Conservation (phyloP, 164 flowering plant species). For the Macadamia integrifolia region DNA sequence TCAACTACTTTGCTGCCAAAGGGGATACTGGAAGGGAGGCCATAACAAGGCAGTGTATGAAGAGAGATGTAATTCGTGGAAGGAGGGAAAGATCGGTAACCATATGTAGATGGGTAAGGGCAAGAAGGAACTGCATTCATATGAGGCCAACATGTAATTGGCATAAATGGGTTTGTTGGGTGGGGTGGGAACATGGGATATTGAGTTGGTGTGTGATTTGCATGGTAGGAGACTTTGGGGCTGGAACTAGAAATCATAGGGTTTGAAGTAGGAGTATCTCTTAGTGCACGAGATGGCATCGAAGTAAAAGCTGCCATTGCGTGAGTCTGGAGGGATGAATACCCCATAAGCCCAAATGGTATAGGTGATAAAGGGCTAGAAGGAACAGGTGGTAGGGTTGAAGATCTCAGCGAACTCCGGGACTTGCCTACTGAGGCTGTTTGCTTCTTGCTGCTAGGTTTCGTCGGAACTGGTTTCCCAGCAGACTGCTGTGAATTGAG, state of each 20-base stretch:
- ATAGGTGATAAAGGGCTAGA: conserved; percentile 19
- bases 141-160: conserved; percentile 43
- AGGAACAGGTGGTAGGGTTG: conserved; percentile 16
- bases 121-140: conserved; percentile 28
- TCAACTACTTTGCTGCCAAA: conserved; percentile 14
- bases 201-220: conserved; percentile 17
- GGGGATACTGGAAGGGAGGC: conserved; percentile 20
- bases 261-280: conserved; percentile 16
- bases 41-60: conserved; percentile 32
- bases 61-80: conserved; percentile 19
- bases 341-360: conserved; percentile 37
- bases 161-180: conserved; percentile 33
- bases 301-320: conserved; percentile 24
- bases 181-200: conserved; percentile 30
- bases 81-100: conserved; percentile 25
- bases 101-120: conserved; percentile 28
- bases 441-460: conserved; percentile 31
- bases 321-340: conserved; percentile 24
- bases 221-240: conserved; percentile 15
- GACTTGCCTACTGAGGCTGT: conserved; percentile 14
- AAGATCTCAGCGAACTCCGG: conserved; percentile 15
- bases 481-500: conserved; percentile 18
- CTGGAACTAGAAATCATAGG: conserved; percentile 7
- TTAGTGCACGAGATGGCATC: conserved; percentile 19
- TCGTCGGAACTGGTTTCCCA: conserved; percentile 19